A percentile compares a stretch with the other conserved stretches of the same genome.
Conservation (phyloP, 208 protist species). For the Hexamita inflata region DNA sequence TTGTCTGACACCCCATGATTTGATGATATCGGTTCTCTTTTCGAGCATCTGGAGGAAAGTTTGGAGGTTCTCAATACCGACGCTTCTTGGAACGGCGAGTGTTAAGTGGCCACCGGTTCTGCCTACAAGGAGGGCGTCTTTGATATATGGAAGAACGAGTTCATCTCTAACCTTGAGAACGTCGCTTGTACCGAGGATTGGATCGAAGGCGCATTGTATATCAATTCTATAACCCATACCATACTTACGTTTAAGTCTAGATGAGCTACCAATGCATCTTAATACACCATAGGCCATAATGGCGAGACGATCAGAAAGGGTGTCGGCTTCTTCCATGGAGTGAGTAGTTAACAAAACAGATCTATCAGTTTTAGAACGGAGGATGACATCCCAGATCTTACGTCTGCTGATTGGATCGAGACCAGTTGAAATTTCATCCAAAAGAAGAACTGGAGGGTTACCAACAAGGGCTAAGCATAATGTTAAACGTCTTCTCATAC, state of each 20-base stretch:
- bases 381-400: constrained; percentile 28
- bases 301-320: constrained; percentile 1
- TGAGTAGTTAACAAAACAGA: constrained; percentile 31
- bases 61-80: background rate
- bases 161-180: background rate
- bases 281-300: constrained; percentile 18
- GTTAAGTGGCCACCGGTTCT: background rate
- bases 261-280: background rate
- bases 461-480: constrained; percentile 27
- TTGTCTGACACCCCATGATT: background rate
- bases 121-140: background rate
- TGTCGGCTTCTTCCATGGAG: constrained; percentile 29
- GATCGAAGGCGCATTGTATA: background rate
- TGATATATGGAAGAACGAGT: background rate
- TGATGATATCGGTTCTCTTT: too few species aligned
- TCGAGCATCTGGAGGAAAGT: background rate
- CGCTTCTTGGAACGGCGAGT: background rate
- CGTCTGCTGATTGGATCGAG: constrained; percentile 12
- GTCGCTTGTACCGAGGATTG: background rate
- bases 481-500: constrained; percentile 33
- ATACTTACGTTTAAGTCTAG: background rate
- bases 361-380: background rate
- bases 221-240: constrained; percentile 27
- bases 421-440: constrained; percentile 35
- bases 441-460: constrained; percentile 24